Evolutionary conservation across 805 yeast species (phyloP), one percentile per base, ranked within the genome.

Genomic region (Pichia paraexigua): DNA sequence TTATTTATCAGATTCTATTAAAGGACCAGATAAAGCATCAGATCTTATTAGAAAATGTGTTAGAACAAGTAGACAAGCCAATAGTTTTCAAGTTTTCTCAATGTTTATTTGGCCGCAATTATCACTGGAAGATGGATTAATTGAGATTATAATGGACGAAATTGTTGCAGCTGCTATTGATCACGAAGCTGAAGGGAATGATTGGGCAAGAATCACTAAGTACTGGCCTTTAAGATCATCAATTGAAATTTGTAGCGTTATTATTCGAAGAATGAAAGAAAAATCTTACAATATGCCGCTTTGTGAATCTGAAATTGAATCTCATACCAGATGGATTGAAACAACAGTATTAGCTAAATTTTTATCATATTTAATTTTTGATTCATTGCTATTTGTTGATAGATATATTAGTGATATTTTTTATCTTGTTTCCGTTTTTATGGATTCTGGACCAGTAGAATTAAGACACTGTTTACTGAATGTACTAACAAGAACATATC

Each of bases 81-180:
- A 71, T 0, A 74, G 76, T 24, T 71, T 82, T 28, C 71, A 82
- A 17, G 71, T 77, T 1, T 76, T 87, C 56, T 74, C 80, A 48
- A 75, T 79, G 40, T 74, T 77, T 47, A 68, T 87, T 18, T 89
- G 96, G 95, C 75, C 79, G 39, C 74, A 77, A 48, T 60, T 89
- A 15, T 79, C 85, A 22, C 60, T 76, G 2, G 90, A 86, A 50
- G 82, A 82, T 43, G 71, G 79, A 40, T 65, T 88, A 13, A 75
- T 78, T 4, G 71, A 76, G 2, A 65, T 79, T 3, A 70, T 87
- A 24, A 75, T 88, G 12, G 90, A 86, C 55, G 96, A 87, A 60
- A 78, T 86, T 22, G 78, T 87, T 7, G 78, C 82, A 2, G 83
- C 82, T 55, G 84, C 90, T 1, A 76, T 87, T 57, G 94, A 86